Base-by-base conservation (phyloP, 192 early-diverging fungal species). In the Rhizophagus sp. region DNA sequence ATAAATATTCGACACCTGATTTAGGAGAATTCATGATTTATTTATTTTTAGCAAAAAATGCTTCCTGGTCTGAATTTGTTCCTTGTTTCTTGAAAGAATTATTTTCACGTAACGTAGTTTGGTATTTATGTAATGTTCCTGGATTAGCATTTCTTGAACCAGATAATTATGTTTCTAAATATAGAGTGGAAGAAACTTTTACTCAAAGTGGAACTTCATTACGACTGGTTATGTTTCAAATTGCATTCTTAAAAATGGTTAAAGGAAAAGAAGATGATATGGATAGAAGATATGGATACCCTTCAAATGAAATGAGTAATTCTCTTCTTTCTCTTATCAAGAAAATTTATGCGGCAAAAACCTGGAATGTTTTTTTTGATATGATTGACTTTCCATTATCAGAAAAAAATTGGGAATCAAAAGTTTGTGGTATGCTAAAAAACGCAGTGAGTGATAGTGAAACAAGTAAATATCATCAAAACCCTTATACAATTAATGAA, bases 201-300 rank as follows among this genome's bases (percentile, higher is more conserved):
- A 44, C 3, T 22, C 25, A 33, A 47, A 73, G 72, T 73, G 34
- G 44, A 27, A 73, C 47, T 15, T 73, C 69, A 71, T 71, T 71
- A 44, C 27, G 69, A 44, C 19, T 71, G 7, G 69, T 71, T 17
- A 71, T 71, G 69, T 71, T 71, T 71, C 69, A 71, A 71, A 24
- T 71, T 39, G 33, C 41, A 71, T 71, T 71, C 10, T 25, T 71
- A 10, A 36, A 44, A 47, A 71, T 71, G 69, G 27, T 34, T 9
- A 25, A 41, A 44, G 69, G 10, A 27, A 73, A 25, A 3, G 47
- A 30, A 2, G 12, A 52, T 19, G 34, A 69, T 33, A 50, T 73
- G 47, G 17, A 52, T 50, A n/a, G 47, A 50, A 47, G 47, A 50
- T 73, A 73, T 30, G 72, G 72, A 12, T 73, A 52, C 13, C 72